Evolutionary conservation across 73 alveolate genomes (phyloP).

Genomic region (Paramecium biaurelia): DNA sequence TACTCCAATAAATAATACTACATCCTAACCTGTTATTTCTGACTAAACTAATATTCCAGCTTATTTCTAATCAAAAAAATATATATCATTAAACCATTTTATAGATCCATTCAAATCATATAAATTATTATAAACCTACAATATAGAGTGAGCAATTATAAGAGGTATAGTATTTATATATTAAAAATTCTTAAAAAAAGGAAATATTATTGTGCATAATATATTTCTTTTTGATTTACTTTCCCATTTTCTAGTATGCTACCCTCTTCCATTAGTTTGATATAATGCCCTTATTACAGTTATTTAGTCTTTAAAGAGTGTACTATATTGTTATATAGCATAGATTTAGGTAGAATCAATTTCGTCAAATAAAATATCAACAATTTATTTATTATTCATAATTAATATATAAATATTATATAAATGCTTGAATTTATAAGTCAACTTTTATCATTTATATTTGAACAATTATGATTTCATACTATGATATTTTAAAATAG

Average conservation of each 20-base stretch:
- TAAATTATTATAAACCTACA: background rate
- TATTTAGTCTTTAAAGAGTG: background rate
- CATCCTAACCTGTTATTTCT: background rate
- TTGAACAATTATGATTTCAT: slow-evolving; percentile 39
- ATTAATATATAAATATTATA: background rate
- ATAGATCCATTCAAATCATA: background rate
- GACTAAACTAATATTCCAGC: background rate
- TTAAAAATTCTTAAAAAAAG: background rate
- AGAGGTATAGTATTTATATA: background rate
- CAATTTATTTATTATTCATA: background rate
- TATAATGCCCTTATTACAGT: background rate
- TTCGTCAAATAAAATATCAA: background rate
- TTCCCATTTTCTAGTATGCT: slow-evolving; percentile 6
- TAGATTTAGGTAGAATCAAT: background rate
- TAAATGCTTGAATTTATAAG: background rate
- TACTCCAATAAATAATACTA: background rate
- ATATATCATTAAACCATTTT: slow-evolving; percentile 21
- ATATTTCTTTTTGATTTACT: background rate
- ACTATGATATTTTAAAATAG: slow-evolving; percentile 25
- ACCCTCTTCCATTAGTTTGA: background rate
- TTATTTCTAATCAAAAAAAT: background rate
- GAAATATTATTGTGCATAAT: background rate
- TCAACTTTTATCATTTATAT: background rate
- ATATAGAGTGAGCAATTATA: background rate
- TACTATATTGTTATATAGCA: background rate